Evolutionary conservation across 2,329 filamentous ascomycete genomes (phyloP).

Genomic region (Grosmannia clavigera): DNA sequence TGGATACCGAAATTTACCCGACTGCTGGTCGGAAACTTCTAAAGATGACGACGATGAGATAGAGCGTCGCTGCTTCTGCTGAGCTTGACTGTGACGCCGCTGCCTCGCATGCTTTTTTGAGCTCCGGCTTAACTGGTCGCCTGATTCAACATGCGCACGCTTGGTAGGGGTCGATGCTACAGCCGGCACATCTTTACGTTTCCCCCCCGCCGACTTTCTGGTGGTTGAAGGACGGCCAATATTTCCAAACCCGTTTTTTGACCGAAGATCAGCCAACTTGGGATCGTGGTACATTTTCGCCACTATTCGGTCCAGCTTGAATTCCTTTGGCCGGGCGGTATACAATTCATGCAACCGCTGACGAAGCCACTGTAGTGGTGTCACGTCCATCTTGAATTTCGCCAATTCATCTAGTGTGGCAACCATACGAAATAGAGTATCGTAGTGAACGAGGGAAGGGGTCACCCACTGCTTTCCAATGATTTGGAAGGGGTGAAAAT

Average conservation of each 20-base stretch:
- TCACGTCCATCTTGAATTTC: conserved; percentile 39
- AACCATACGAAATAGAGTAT: conserved; percentile 43
- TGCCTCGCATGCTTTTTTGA: not conserved
- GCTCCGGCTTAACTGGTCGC: not conserved
- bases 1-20: not conserved
- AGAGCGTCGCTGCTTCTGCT: not conserved
- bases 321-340: conserved; percentile 28
- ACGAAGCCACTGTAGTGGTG: conserved; percentile 43
- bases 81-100: not conserved
- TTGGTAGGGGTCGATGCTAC: conserved; percentile 1
- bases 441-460: conserved; percentile 34
- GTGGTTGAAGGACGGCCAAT: conserved; percentile 38
- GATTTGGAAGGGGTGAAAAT: conserved; percentile 44
- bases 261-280: conserved; percentile 35
- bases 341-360: conserved; percentile 42
- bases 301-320: conserved; percentile 37
- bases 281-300: conserved; percentile 44
- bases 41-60: not conserved
- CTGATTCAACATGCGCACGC: not conserved
- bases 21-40: not conserved
- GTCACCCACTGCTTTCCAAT: conserved; percentile 39
- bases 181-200: conserved; percentile 4
- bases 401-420: conserved; percentile 40
- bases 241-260: conserved; percentile 42
- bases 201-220: conserved; percentile 7